phyloP scores from a whole-genome alignment of 768 basidiomycete species.

The Boletus pseudo-olivaceus region DNA sequence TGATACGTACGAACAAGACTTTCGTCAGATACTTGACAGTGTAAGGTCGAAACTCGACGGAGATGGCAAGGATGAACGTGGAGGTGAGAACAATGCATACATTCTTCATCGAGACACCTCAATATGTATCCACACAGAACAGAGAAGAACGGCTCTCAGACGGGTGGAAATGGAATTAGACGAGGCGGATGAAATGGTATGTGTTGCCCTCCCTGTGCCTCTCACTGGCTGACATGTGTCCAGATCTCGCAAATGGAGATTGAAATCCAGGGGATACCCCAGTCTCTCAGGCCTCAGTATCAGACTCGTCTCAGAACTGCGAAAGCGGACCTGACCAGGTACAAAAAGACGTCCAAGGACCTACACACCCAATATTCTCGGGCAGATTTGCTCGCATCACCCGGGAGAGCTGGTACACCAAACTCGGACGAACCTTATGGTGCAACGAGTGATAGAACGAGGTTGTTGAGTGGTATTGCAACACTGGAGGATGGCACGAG shows the following conservation, averaged over 20 bases:
- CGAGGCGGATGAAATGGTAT: constrained; percentile 95
- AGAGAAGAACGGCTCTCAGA: constrained; percentile 73
- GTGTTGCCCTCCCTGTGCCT: constrained; percentile 15
- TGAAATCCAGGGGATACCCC: constrained; percentile 92
- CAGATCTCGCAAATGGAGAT: constrained; percentile 99
- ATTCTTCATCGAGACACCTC: constrained; percentile 1
- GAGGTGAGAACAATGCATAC: constrained; percentile 48
- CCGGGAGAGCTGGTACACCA: constrained; percentile 31
- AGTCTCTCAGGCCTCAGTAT: constrained; percentile 75
- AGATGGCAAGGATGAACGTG: constrained; percentile 59
- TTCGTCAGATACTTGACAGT: constrained; percentile 73
- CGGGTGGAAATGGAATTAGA: constrained; percentile 94
- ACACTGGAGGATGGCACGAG: constrained; percentile 81
- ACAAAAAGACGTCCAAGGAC: constrained; percentile 81
- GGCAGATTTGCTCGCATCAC: constrained; percentile 68
- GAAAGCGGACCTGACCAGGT: constrained; percentile 69
- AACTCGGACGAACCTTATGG: constrained; percentile 81
- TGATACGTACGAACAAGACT: constrained; percentile 90
- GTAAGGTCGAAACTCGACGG: constrained; percentile 76
- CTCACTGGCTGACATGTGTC: constrained; percentile 1
- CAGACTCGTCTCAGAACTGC: constrained; percentile 69
- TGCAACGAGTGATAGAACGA: constrained; percentile 65
- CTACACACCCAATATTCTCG: constrained; percentile 67
- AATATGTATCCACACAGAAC: constrained; percentile 47
- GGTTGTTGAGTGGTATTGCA: constrained; percentile 74